Evolutionary conservation across 805 yeast genomes (phyloP), one percentile per base, ranked within the genome.

Genomic region (Myxozyma sirexii): DNA sequence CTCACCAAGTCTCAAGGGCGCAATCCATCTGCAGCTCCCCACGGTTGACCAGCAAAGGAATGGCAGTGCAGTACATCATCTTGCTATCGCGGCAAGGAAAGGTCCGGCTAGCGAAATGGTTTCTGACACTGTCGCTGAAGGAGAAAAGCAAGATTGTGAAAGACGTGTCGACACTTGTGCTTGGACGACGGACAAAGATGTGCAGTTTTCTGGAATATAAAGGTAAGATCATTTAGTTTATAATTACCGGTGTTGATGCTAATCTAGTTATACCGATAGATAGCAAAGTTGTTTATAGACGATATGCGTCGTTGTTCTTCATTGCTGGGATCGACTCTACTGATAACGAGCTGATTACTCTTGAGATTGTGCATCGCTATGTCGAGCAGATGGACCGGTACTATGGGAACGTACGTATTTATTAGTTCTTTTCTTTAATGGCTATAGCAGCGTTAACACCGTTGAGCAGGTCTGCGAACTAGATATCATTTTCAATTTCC

Each of bases 351-450:
- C 79, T 94, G 64, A 75, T 90, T 56, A 85, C 96, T 1, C 77
- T 94, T 57, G 99, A 94, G 70, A 77, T 88, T 17, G 86, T 94
- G 53, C 99, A 94, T 72, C 80, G 97, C 62, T 94, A 86, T 72
- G 99, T 94, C 42, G 99, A 94, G 73, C 91, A 90, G 65, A 90
- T 94, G 97, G 99, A 94, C 77, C 87, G 88, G 68, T 84, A 91
- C 60, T 94, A 46, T 39, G 50, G 50, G 6, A 46, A 46, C 17
- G 50, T 46, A 31, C 41, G 27, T 35, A 13, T 19, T 12, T 12
- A 37, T 3, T 21, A 3, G n/a, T n/a, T n/a, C n/a, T n/a, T n/a
- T n/a, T n/a, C n/a, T n/a, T n/a, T n/a, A n/a, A n/a, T n/a, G n/a
- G n/a, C n/a, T n/a, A n/a, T n/a, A n/a, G n/a, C n/a, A n/a, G n/a